A percentile compares a stretch with the other conserved stretches of the same genome.
Conservation (phyloP, 208 protist genomes). For the Leptomonas seymouri region DNA sequence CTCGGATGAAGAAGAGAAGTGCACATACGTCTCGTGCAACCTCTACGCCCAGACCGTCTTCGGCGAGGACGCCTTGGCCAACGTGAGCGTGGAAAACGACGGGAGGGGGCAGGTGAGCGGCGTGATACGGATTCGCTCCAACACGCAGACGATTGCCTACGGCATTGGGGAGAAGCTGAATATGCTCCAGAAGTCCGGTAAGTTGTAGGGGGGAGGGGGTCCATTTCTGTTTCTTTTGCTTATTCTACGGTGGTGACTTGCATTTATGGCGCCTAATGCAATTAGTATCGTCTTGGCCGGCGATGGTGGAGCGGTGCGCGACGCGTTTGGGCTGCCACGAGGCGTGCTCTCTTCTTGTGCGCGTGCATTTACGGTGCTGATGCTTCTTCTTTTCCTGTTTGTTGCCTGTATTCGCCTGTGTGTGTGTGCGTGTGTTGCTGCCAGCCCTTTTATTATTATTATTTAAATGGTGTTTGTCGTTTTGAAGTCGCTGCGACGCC, state of each 20-base stretch:
- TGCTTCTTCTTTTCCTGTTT: too few species aligned
- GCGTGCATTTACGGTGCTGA: too few species aligned
- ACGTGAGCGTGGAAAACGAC: constrained; percentile 91
- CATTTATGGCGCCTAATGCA: neutral
- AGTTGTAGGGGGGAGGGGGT: constrained; percentile 4
- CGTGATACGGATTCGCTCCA: constrained; percentile 96
- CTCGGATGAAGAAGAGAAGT: constrained; percentile 68
- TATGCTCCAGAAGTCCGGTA: constrained; percentile 49
- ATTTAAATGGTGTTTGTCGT: too few species aligned
- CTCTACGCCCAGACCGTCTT: constrained; percentile 97
- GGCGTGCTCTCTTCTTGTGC: too few species aligned
- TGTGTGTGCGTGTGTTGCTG: too few species aligned
- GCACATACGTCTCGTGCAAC: constrained; percentile 97
- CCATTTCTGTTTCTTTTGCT: constrained; percentile 15
- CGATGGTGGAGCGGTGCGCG: too few species aligned
- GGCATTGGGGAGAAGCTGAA: constrained; percentile 98
- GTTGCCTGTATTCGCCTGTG: too few species aligned
- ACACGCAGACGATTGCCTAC: constrained; percentile 98
- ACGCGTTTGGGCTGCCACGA: too few species aligned
- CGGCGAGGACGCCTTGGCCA: constrained; percentile 98
- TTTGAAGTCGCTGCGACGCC: too few species aligned
- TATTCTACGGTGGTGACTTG: neutral
- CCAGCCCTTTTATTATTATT: too few species aligned
- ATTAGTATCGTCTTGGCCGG: too few species aligned
- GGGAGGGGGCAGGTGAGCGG: constrained; percentile 90